Conservation (phyloP, 1,284 basidiomycete species). For the Ceratorhiza oryzae-sativae region DNA sequence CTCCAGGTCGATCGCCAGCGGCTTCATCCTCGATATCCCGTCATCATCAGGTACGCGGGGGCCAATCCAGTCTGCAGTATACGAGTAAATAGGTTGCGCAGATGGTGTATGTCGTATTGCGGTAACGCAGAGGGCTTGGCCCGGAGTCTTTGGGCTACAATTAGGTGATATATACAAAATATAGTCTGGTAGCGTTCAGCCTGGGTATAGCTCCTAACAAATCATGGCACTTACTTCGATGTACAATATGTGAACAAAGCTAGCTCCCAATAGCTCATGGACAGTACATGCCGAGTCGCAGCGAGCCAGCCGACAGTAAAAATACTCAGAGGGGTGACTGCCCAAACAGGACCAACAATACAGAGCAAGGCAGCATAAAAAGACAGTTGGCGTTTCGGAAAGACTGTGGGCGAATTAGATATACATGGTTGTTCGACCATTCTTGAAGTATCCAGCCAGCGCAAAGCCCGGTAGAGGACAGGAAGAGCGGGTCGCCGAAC, state of each 20-base stretch:
- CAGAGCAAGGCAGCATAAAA: constrained; percentile 67
- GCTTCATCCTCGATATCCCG: constrained; percentile 65
- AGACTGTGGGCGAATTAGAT: constrained; percentile 36
- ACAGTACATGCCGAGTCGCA: constrained; percentile 19
- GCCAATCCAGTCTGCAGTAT: constrained; percentile 71
- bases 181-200: constrained; percentile 59
- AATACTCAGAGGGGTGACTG: constrained; percentile 61
- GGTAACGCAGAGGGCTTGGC: constrained; percentile 58
- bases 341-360: constrained; percentile 74
- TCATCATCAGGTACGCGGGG: constrained; percentile 49
- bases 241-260: constrained; percentile 58
- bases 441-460: constrained; percentile 8
- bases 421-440: constrained; percentile 17
- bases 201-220: constrained; percentile 17
- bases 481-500: background rate
- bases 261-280: constrained; percentile 40
- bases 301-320: constrained; percentile 42
- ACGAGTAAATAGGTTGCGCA: constrained; percentile 65
- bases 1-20: constrained; percentile 62
- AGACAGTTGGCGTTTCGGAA: constrained; percentile 53
- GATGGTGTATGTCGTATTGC: constrained; percentile 60
- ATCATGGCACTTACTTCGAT: constrained; percentile 61
- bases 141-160: constrained; percentile 61
- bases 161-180: constrained; percentile 76
- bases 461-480: constrained; percentile 2